These are phyloP conservation scores for Ceratocystis ficicola DNA, from an alignment of 2,329 filamentous ascomycete genomes.

Conservation along the genomic window DNA sequence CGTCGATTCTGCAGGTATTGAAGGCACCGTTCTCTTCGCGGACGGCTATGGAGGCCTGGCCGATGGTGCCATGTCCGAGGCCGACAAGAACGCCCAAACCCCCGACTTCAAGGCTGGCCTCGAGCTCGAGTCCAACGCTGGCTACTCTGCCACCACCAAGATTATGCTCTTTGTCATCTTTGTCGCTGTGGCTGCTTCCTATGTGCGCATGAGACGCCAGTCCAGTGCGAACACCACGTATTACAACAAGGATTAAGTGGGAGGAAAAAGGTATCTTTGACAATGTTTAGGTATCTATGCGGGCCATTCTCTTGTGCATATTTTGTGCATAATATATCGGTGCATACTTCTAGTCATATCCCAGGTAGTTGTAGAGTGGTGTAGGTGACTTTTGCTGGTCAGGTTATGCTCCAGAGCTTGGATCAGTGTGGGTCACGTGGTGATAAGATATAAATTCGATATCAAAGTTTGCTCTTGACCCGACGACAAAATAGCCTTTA, in stretches of 20 bases:
- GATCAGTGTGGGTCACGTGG: conserved; percentile 15
- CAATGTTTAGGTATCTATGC: not conserved
- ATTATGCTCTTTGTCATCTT: conserved; percentile 20
- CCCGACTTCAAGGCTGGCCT: conserved; percentile 9
- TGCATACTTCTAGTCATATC: not conserved
- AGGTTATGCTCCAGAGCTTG: not conserved
- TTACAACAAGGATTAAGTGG: conserved; percentile 14
- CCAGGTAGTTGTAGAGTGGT: not conserved
- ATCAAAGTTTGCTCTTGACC: conserved; percentile 14
- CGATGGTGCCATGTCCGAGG: conserved; percentile 21
- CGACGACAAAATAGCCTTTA: not conserved
- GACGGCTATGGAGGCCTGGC: conserved; percentile 17
- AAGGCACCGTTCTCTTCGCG: conserved; percentile 21
- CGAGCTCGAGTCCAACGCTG: conserved; percentile 1
- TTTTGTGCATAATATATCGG: not conserved
- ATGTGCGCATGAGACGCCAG: conserved; percentile 20
- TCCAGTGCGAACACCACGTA: not conserved
- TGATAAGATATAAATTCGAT: conserved; percentile 19
- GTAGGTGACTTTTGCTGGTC: not conserved
- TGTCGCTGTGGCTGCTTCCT: conserved; percentile 18
- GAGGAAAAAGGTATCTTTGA: no score
- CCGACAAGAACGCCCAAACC: conserved; percentile 16
- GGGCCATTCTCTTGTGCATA: not conserved
- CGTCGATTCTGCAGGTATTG: conserved; percentile 14
- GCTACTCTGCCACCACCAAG: conserved; percentile 20